phyloP scores from a whole-genome alignment of 2,329 filamentous ascomycete species.

The Sporothrix schenckii region DNA sequence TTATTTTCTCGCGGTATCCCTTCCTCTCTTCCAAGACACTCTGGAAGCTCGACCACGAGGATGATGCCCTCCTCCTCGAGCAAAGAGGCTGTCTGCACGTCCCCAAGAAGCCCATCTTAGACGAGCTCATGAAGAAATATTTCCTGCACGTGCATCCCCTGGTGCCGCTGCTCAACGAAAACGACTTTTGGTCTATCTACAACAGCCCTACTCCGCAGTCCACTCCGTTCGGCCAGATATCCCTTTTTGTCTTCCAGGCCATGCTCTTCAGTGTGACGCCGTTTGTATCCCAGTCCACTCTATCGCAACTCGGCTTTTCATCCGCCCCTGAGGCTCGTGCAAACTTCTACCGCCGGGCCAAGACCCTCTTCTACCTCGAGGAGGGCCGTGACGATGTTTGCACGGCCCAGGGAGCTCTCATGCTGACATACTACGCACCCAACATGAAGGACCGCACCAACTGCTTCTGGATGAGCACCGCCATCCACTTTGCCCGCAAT shows the following conservation, averaged over 20 bases:
- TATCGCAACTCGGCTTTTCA: conserved; percentile 22
- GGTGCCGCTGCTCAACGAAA: conserved; percentile 50
- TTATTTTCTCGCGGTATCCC: conserved; percentile 47
- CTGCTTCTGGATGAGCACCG: conserved; percentile 31
- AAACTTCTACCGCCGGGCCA: conserved; percentile 30
- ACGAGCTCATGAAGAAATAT: conserved; percentile 53
- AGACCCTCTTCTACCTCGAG: conserved; percentile 51
- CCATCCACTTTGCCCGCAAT: conserved; percentile 30
- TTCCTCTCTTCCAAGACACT: conserved; percentile 47
- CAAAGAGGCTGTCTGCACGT: conserved; percentile 51
- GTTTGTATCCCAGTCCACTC: conserved; percentile 20
- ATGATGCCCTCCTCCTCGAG: conserved; percentile 49
- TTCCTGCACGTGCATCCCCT: conserved; percentile 52
- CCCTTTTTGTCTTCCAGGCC: conserved; percentile 51
- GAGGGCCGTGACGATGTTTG: conserved; percentile 47
- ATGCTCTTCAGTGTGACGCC: conserved; percentile 46
- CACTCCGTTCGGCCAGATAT: conserved; percentile 40
- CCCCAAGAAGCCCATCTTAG: conserved; percentile 46
- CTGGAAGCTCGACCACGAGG: conserved; percentile 46
- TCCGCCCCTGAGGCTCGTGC: conserved; percentile 26
- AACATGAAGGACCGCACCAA: conserved; percentile 28
- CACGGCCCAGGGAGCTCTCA: conserved; percentile 47
- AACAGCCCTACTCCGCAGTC: conserved; percentile 26
- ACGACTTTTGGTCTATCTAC: conserved; percentile 52
- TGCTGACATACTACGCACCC: conserved; percentile 49